A percentile compares a stretch with the other conserved stretches of the same genome.
These are phyloP conservation scores for Syncephalastrum contaminatum DNA, from an alignment of 371 early-diverging fungal species.

Conservation along the genomic window DNA sequence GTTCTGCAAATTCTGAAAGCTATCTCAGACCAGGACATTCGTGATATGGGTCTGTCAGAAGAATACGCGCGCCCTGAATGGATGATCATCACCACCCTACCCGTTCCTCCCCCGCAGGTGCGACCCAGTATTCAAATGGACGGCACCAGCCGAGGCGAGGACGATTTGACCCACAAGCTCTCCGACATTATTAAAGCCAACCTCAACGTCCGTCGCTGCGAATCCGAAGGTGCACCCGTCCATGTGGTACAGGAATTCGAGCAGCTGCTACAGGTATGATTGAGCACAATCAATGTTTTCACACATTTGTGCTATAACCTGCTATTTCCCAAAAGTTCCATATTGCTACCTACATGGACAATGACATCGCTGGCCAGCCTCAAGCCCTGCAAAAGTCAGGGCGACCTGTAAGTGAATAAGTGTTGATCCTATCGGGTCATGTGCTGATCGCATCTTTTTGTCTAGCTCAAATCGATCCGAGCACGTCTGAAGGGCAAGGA, in stretches of 20 bases:
- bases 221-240: slow-evolving; percentile 96
- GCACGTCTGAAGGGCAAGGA: slow-evolving; percentile 99
- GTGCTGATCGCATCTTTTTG: slow-evolving; percentile 3
- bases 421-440: slow-evolving; percentile 1
- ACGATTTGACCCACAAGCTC: slow-evolving; percentile 98
- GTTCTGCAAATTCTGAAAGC: slow-evolving; percentile 89
- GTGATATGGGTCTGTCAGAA: slow-evolving; percentile 89
- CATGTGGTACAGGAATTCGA: slow-evolving; percentile 97
- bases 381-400: slow-evolving; percentile 96
- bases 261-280: slow-evolving; percentile 78
- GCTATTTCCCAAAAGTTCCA: slow-evolving; percentile 68
- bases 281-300: background rate
- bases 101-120: slow-evolving; percentile 98
- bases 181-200: slow-evolving; percentile 98
- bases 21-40: slow-evolving; percentile 90
- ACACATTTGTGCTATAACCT: slow-evolving; percentile 1
- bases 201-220: slow-evolving; percentile 83
- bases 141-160: slow-evolving; percentile 92
- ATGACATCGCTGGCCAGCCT: slow-evolving; percentile 98
- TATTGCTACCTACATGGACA: slow-evolving; percentile 99
- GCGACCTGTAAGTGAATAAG: slow-evolving; percentile 74
- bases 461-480: slow-evolving; percentile 90
- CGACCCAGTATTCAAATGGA: slow-evolving; percentile 99
- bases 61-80: slow-evolving; percentile 98
- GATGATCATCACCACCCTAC: slow-evolving; percentile 95